Evolutionary conservation across 1,284 basidiomycete genomes (phyloP), one percentile per base, ranked within the genome.

Genomic region (Trametes sp.): DNA sequence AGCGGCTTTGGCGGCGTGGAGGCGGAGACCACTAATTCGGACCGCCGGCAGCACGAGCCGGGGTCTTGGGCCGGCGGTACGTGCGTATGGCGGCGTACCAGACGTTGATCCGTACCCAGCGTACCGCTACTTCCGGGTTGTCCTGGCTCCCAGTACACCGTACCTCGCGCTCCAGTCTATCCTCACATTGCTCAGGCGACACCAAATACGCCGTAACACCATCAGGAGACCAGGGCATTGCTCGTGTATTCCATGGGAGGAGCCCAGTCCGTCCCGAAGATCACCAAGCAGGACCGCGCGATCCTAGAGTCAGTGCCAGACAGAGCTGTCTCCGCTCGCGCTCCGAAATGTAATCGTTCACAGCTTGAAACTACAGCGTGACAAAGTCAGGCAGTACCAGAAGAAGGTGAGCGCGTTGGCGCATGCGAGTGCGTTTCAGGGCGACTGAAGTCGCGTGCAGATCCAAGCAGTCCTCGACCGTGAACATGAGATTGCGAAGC

Each of bases 381-480:
- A 99, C 78, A 97, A 96, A 76, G 82, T 99, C 65, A 92, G 87
- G 75, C 95, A 96, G 76, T 99, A 98, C 73, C 96, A 97, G 85
- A 94, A 90, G 80, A 91, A 92, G 84, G 97, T 94, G 65, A 42
- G 84, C 55, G 1, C 36, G n/a, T 21, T 14, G 6, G 23, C 16
- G n/a, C 7, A 21, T 3, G 14, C 5, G 28, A 29, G 19, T 21
- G 19, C 46, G 42, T 35, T 24, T 41, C 21, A 26, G 8, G 57
- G 14, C 24, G 29, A 26, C 51, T 53, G 28, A 52, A 24, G 28
- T 1, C 23, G 35, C 24, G 49, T 31, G 49, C 41, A 98, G 97
- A 91, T 98, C 64, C 93, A 98, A 82, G 81, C 82, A 24, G 82
- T 98, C 7, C 84, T 98, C 54, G 90, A 95, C 61, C 85, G 93